Evolutionary conservation across 805 yeast genomes (phyloP).

Genomic region (Blastobotrys peoriensis): DNA sequence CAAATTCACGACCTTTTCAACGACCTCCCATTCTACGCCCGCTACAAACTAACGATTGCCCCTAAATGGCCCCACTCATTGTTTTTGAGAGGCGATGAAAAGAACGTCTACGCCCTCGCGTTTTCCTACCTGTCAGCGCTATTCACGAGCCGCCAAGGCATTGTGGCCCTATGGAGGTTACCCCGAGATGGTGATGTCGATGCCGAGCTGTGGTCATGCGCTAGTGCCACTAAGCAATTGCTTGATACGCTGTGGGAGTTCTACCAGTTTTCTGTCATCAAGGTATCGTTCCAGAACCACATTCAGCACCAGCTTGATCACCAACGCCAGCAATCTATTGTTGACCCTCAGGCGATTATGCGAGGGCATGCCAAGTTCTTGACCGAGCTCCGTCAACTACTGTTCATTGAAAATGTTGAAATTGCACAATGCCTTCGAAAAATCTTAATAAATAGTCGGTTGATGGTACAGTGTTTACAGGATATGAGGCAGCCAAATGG

Average conservation of each 20-base stretch:
- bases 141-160: slow-evolving; percentile 3
- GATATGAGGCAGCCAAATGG: not conserved
- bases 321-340: slow-evolving; percentile 1
- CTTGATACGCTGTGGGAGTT: slow-evolving; percentile 18
- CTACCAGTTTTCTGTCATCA: slow-evolving; percentile 12
- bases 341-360: slow-evolving; percentile 13
- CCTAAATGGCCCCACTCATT: slow-evolving; percentile 23
- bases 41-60: slow-evolving; percentile 11
- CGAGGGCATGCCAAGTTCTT: slow-evolving; percentile 4
- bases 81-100: slow-evolving; percentile 10
- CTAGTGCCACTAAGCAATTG: slow-evolving; percentile 9
- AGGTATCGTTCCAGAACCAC: slow-evolving; percentile 10
- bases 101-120: slow-evolving; percentile 6
- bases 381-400: slow-evolving; percentile 3
- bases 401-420: slow-evolving; percentile 9
- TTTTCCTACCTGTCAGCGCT: slow-evolving; percentile 13
- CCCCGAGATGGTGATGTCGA: not conserved
- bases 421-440: slow-evolving; percentile 9
- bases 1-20: slow-evolving; percentile 13
- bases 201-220: slow-evolving; percentile 7
- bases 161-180: slow-evolving; percentile 2
- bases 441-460: not conserved
- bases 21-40: slow-evolving; percentile 15
- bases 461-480: not conserved
- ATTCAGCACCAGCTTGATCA: slow-evolving; percentile 2